A percentile compares a stretch with the other conserved stretches of the same genome.
Conservation (phyloP, 495 filamentous ascomycete species). For the Penicillium pancosmium region DNA sequence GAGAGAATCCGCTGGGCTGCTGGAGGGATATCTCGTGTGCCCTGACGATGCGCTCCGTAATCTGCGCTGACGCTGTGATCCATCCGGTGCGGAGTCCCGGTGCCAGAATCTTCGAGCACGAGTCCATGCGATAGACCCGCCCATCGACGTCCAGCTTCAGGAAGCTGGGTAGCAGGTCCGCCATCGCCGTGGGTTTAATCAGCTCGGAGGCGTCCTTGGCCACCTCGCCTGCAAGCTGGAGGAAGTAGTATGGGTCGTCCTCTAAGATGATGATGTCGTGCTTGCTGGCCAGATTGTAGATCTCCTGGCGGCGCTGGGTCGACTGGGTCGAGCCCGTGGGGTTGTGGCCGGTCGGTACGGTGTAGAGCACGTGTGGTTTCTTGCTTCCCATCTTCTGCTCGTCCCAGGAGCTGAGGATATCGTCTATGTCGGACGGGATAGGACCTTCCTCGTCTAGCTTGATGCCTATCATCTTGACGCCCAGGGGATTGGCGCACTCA, state of each 20-base stretch:
- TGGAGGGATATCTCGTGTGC: conserved; percentile 21
- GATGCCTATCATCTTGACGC: conserved; percentile 5
- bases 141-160: conserved; percentile 56
- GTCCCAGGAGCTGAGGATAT: conserved; percentile 69
- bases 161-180: conserved; percentile 31
- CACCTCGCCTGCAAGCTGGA: conserved; percentile 47
- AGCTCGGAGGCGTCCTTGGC: not conserved
- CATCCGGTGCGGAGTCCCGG: conserved; percentile 34
- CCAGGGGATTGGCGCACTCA: conserved; percentile 58
- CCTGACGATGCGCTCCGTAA: conserved; percentile 27
- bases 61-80: conserved; percentile 29
- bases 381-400: conserved; percentile 48
- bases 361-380: conserved; percentile 70
- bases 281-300: conserved; percentile 78
- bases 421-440: conserved; percentile 65
- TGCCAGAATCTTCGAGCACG: conserved; percentile 33
- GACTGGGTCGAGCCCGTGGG: conserved; percentile 89
- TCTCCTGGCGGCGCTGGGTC: conserved; percentile 59
- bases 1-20: conserved; percentile 29
- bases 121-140: conserved; percentile 55
- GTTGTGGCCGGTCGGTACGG: conserved; percentile 76
- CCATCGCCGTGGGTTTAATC: not conserved
- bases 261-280: conserved; percentile 89
- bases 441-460: conserved; percentile 79
- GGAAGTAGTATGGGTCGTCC: conserved; percentile 82